Conservation (phyloP, 108 stramenopile genomes). For the Pseudonitzschia pungens region DNA sequence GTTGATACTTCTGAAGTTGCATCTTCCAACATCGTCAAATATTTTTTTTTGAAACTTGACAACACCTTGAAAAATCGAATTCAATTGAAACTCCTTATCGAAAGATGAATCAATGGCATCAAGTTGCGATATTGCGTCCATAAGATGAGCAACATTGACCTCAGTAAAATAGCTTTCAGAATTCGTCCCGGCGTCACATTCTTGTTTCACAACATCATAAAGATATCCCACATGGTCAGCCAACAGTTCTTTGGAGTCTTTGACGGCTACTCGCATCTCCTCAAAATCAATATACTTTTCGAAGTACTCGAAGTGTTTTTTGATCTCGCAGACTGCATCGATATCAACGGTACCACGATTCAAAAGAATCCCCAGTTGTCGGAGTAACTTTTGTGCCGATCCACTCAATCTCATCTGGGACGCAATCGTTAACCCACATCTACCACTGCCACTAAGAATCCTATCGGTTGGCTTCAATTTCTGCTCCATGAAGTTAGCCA, state of each 20-base stretch:
- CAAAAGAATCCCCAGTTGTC: background rate
- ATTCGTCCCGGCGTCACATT: slow-evolving; percentile 21
- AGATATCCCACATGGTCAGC: slow-evolving; percentile 20
- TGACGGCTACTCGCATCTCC: slow-evolving; percentile 29
- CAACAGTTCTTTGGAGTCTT: slow-evolving; percentile 29
- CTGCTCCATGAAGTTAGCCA: slow-evolving; percentile 27
- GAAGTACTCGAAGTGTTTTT: slow-evolving; percentile 32
- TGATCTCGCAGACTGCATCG: slow-evolving; percentile 26
- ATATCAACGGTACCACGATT: slow-evolving; percentile 23
- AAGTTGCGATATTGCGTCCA: slow-evolving; percentile 5
- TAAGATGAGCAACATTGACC: slow-evolving; percentile 25
- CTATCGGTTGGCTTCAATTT: slow-evolving; percentile 27
- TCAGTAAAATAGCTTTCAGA: slow-evolving; percentile 25
- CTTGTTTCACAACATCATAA: slow-evolving; percentile 14
- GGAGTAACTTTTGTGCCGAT: slow-evolving; percentile 6
- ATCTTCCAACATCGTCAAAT: background rate
- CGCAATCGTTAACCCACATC: slow-evolving; percentile 42
- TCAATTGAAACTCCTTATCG: background rate
- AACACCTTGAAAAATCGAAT: background rate
- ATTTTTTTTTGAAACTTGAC: slow-evolving; percentile 3
- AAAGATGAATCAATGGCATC: slow-evolving; percentile 2
- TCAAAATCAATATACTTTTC: slow-evolving; percentile 31
- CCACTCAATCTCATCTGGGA: slow-evolving; percentile 40
- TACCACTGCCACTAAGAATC: slow-evolving; percentile 21
- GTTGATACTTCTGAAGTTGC: background rate